Conservation (phyloP, 805 yeast genomes). For the Lipomyces spencermartinsiae region DNA sequence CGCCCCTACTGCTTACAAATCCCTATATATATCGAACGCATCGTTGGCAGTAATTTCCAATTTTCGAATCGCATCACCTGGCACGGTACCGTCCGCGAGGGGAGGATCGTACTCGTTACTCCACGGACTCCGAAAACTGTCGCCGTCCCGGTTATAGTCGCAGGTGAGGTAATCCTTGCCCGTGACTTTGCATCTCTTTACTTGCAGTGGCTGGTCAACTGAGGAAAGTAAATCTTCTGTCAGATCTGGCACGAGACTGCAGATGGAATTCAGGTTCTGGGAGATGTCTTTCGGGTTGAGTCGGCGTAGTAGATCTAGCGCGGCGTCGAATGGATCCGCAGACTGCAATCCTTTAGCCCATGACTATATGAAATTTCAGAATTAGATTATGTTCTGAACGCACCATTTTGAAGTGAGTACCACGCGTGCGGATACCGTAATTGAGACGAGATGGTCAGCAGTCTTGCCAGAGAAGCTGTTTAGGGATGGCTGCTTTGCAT, state of each 20-base stretch:
- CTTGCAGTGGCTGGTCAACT: constrained; percentile 81
- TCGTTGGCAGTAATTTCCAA: constrained; percentile 85
- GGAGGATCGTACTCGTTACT: constrained; percentile 68
- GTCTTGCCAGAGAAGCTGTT: neutral
- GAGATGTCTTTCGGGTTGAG: constrained; percentile 69
- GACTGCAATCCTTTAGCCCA: constrained; percentile 15
- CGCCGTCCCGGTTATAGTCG: constrained; percentile 95
- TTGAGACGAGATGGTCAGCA: neutral
- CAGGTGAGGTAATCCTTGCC: constrained; percentile 81
- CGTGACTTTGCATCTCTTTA: constrained; percentile 56
- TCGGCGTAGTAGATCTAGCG: constrained; percentile 77
- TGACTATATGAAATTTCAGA: neutral
- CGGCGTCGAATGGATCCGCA: constrained; percentile 68
- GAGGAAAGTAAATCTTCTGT: constrained; percentile 88
- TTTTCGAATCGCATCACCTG: constrained; percentile 68
- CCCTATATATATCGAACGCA: constrained; percentile 90
- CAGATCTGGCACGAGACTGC: constrained; percentile 65
- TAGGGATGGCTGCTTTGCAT: too few species aligned
- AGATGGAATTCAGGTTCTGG: constrained; percentile 53
- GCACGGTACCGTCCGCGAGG: constrained; percentile 73
- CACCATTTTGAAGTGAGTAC: neutral
- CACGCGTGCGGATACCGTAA: neutral
- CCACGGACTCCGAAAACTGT: constrained; percentile 91
- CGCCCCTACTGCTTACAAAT: constrained; percentile 50
- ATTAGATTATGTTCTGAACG: neutral